These are phyloP conservation scores for Schizonepeta tenuifolia DNA, from an alignment of 257 asterid genomes.

Conservation along the genomic window DNA sequence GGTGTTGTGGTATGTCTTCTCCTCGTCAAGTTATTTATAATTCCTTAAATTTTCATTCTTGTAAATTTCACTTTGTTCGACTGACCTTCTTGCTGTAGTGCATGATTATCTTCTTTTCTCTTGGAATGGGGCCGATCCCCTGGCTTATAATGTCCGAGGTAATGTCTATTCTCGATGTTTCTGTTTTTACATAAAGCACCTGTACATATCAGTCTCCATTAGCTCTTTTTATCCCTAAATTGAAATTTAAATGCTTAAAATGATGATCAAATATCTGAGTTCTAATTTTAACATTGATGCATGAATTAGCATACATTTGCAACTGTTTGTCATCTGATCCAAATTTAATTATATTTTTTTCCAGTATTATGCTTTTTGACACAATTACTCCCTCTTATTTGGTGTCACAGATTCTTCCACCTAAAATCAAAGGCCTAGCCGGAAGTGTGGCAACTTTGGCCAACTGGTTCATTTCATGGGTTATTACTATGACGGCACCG, in stretches of 20 bases:
- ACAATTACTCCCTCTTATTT: conserved; percentile 6
- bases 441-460: conserved; percentile 61
- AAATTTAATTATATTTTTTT: neutral
- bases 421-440: conserved; percentile 67
- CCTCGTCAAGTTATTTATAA: conserved; percentile 2
- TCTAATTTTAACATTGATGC: neutral
- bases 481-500: conserved; percentile 62
- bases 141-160: conserved; percentile 85
- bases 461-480: conserved; percentile 63
- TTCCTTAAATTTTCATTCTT: conserved; percentile 4
- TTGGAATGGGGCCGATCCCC: conserved; percentile 85
- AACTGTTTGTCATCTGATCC: neutral
- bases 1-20: conserved; percentile 61
- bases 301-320: neutral
- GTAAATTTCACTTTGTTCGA: conserved; percentile 21
- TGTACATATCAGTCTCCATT: neutral
- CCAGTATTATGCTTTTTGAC: neutral
- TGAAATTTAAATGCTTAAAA: neutral
- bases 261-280: neutral
- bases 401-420: conserved; percentile 63
- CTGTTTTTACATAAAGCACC: neutral
- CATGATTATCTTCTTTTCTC: conserved; percentile 57
- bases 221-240: neutral
- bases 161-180: conserved; percentile 16
- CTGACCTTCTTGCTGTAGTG: conserved; percentile 34